Evolutionary conservation across 768 basidiomycete species (phyloP).

Genomic region (Lentinula aciculospora): DNA sequence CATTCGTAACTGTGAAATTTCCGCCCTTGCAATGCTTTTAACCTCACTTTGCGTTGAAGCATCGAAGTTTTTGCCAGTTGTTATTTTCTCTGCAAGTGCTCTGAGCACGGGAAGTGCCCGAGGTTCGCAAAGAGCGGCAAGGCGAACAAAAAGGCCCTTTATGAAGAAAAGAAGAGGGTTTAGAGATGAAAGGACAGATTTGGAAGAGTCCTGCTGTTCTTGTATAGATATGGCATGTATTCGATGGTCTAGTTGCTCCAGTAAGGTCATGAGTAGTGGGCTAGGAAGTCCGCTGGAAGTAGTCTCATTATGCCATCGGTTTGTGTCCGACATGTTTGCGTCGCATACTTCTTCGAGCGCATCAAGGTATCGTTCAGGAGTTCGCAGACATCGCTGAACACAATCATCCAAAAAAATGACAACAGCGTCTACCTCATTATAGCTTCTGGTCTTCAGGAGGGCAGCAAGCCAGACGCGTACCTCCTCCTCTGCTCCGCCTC

Average conservation of each 20-base stretch:
- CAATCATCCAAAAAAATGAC: conserved; percentile 82
- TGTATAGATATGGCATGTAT: conserved; percentile 2
- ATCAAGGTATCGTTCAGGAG: conserved; percentile 84
- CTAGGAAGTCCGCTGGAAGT: conserved; percentile 42
- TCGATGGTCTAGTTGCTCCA: conserved; percentile 76
- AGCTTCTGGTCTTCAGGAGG: background rate
- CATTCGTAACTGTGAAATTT: background rate
- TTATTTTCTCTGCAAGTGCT: background rate
- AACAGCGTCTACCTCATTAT: conserved; percentile 51
- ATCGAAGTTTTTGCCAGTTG: background rate
- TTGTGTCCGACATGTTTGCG: background rate
- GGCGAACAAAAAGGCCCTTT: conserved; percentile 53
- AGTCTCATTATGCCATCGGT: background rate
- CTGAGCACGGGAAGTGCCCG: background rate
- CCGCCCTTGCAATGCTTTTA: background rate
- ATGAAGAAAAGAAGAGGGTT: conserved; percentile 60
- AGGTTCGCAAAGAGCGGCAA: conserved; percentile 29
- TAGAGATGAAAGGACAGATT: conserved; percentile 20
- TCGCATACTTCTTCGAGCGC: conserved; percentile 38
- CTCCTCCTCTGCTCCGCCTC: background rate
- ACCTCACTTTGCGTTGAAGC: background rate
- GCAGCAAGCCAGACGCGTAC: background rate
- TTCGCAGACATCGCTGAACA: conserved; percentile 72
- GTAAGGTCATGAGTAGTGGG: conserved; percentile 71
- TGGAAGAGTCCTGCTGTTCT: conserved; percentile 39